Conservation (phyloP, 2,329 filamentous ascomycete genomes). For the Diplodia seriata region DNA sequence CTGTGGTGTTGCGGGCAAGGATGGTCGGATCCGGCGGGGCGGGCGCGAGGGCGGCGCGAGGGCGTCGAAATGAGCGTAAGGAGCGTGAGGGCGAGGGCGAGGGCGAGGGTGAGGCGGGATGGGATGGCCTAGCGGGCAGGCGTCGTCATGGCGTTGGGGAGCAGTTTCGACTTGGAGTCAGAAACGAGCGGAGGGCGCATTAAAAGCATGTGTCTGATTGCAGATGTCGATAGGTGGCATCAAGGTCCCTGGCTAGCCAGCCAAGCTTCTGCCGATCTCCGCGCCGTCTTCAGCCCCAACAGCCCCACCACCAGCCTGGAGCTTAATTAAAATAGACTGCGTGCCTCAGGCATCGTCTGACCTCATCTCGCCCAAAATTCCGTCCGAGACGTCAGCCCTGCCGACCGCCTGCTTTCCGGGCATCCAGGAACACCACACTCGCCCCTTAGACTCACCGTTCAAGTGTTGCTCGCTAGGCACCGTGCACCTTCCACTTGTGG, state of each 20-base stretch:
- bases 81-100: background rate
- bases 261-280: conserved; percentile 18
- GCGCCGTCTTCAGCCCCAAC: conserved; percentile 25
- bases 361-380: background rate
- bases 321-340: conserved; percentile 24
- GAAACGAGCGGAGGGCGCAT: conserved; percentile 7
- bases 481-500: conserved; percentile 1
- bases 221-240: conserved; percentile 14
- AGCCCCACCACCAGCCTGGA: conserved; percentile 18
- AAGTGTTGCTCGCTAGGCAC: background rate
- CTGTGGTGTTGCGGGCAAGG: background rate
- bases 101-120: background rate
- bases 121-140: conserved; percentile 16
- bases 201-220: conserved; percentile 17
- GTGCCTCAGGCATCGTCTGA: conserved; percentile 17
- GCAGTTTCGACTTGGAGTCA: conserved; percentile 7
- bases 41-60: background rate
- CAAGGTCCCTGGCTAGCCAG: background rate
- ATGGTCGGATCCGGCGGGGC: background rate
- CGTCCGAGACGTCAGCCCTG: background rate
- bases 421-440: too few relatives aligned
- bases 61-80: conserved; percentile 9
- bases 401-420: background rate
- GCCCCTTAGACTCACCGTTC: background rate
- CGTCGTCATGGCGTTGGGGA: conserved; percentile 20